Base-by-base conservation (phyloP, 2,329 filamentous ascomycete species). In the Aspergillus puulaauensis region DNA sequence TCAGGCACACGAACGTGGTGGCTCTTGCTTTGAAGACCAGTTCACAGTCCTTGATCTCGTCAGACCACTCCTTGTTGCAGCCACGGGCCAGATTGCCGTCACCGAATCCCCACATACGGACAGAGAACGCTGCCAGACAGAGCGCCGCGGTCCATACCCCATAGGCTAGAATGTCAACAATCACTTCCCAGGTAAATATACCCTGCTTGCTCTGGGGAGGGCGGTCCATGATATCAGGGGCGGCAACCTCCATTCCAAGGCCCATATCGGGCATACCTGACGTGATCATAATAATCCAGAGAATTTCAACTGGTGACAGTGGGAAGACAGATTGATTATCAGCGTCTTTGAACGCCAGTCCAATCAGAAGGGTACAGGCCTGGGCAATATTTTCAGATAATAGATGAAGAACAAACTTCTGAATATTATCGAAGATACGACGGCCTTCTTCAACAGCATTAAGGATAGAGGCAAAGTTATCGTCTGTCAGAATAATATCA, bases 231-330 rank as follows among this genome's bases (percentile, higher is more conserved):
- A 96, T 88, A 68, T 93, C 89, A 2, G 84, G 82, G 0, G 87
- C 85, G 0, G 90, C 90, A 45, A 82, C 78, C 74, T 96, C 91
- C 64, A 91, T 88, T n/a, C 91, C 91, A 0, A 96, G 85, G 41
- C 91, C 92, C 78, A 96, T 95, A 58, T 93, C 92, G 1, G 91
- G 91, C 73, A 95, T 86, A 57, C 88, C 90, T 40, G 90, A 93
- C 0, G 92, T 96, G 56, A 95, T 84, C 89, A 96, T 93, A 75
- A 96, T 96, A 72, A 96, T 91, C 91, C 91, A 96, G 59, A 96
- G 83, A 61, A 96, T 93, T 67, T 96, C 88, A 9, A 96, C 86
- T 0, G 91, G 91, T 0, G 90, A 86, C 39, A 96, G 84, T 3
- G 91, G 92, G 73, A 96, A 96, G 8, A 96, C 91, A 0, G 91